Conservation (phyloP, 2,329 filamentous ascomycete species). For the Cladorrhinum sp. region DNA sequence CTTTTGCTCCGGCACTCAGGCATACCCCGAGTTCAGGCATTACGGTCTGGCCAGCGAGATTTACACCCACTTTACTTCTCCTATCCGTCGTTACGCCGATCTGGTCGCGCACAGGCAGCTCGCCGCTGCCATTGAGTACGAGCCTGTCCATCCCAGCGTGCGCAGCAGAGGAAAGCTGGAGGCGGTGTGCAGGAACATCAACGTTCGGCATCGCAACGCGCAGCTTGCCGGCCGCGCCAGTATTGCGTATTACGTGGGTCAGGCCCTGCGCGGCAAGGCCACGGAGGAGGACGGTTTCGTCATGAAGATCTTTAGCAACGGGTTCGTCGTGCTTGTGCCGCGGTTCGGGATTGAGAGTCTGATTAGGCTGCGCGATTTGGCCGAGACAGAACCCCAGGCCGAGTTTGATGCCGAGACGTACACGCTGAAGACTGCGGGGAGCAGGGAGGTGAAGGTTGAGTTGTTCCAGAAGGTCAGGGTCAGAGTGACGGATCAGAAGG, state of each 20-base stretch:
- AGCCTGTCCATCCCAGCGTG: slow-evolving; percentile 75
- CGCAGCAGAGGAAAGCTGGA: slow-evolving; percentile 83
- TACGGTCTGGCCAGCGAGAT: slow-evolving; percentile 96
- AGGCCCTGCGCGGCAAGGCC: slow-evolving; percentile 77
- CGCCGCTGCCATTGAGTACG: slow-evolving; percentile 92
- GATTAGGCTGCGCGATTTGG: slow-evolving; percentile 81
- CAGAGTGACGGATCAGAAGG: slow-evolving; percentile 85
- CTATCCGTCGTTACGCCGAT: slow-evolving; percentile 97
- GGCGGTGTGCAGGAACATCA: slow-evolving; percentile 97
- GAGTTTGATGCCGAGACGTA: slow-evolving; percentile 86
- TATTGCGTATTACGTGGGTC: slow-evolving; percentile 96
- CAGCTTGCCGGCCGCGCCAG: slow-evolving; percentile 92
- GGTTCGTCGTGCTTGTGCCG: slow-evolving; percentile 93
- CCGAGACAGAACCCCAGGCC: slow-evolving; percentile 72
- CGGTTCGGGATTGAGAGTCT: slow-evolving; percentile 92
- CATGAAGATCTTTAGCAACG: slow-evolving; percentile 96
- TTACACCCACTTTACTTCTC: slow-evolving; percentile 98
- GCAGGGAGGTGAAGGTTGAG: slow-evolving; percentile 61
- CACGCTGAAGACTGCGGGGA: slow-evolving; percentile 60
- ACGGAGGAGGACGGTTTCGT: slow-evolving; percentile 89
- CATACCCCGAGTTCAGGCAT: slow-evolving; percentile 91
- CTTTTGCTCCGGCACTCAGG: slow-evolving; percentile 90
- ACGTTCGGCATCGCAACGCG: slow-evolving; percentile 92
- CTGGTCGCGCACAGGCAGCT: slow-evolving; percentile 91
- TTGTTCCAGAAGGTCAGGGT: slow-evolving; percentile 91